These are phyloP conservation scores for Tetracladium marchalianum DNA, from an alignment of 495 filamentous ascomycete species.

Conservation along the genomic window DNA sequence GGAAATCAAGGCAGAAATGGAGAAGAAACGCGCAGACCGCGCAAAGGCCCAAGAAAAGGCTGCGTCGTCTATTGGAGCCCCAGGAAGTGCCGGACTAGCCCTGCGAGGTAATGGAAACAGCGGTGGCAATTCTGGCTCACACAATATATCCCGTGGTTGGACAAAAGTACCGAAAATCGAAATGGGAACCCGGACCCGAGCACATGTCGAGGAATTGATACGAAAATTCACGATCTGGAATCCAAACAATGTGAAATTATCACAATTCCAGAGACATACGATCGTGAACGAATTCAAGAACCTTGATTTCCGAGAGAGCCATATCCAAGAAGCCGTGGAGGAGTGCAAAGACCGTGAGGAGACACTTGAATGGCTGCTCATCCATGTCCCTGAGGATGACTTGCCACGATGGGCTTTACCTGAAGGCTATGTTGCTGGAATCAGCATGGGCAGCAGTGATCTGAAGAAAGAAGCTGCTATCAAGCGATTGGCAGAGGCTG, in stretches of 20 bases:
- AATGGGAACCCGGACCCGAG: slow-evolving; percentile 69
- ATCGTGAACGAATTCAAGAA: slow-evolving; percentile 65
- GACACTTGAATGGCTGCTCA: slow-evolving; percentile 79
- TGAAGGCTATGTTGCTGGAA: slow-evolving; percentile 78
- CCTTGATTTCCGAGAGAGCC: slow-evolving; percentile 76
- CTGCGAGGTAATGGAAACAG: slow-evolving; percentile 23
- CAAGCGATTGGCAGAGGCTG: slow-evolving; percentile 69
- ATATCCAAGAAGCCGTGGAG: slow-evolving; percentile 77
- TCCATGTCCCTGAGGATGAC: slow-evolving; percentile 96
- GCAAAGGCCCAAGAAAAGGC: slow-evolving; percentile 54
- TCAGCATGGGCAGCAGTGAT: slow-evolving; percentile 72
- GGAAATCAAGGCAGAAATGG: slow-evolving; percentile 55
- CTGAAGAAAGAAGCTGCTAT: slow-evolving; percentile 68
- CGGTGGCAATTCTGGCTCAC: slow-evolving; percentile 19
- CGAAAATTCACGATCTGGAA: slow-evolving; percentile 80
- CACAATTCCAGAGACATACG: slow-evolving; percentile 38
- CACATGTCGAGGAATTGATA: slow-evolving; percentile 68
- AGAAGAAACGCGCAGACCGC: slow-evolving; percentile 59
- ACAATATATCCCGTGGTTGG: slow-evolving; percentile 58
- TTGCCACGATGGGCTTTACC: slow-evolving; percentile 82
- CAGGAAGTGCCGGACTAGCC: slow-evolving; percentile 20
- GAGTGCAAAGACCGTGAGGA: slow-evolving; percentile 92
- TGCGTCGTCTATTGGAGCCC: slow-evolving; percentile 38
- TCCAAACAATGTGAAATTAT: slow-evolving; percentile 56
- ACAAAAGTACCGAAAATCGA: slow-evolving; percentile 79